Base-by-base conservation (phyloP, 2,329 filamentous ascomycete species). In the Aureobasidium leucospermi region DNA sequence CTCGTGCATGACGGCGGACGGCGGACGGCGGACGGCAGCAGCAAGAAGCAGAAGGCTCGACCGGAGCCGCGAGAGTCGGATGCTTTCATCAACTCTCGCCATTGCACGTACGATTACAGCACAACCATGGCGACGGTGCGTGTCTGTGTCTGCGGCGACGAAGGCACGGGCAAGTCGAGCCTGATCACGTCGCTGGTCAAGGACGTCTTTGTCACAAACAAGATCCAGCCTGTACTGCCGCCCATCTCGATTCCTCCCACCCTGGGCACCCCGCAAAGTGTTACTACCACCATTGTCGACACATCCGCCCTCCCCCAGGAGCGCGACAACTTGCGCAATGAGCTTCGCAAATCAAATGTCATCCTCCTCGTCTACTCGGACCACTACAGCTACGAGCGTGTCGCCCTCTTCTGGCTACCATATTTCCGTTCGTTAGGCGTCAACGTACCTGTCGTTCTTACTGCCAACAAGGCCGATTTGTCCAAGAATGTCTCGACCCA, bases 351-450 rank as follows among this genome's bases (percentile, higher is more conserved):
- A 74, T 94, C 88, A 69, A 99, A 96, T 72, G 93, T 96, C 65
- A 97, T 99, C 64, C 81, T 97, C 16, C 84, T 99, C 45, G 92
- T 99, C 58, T 99, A 99, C 74, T 92, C 92, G 65, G 94, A 99
- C 73, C 93, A 97, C 75, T 99, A 99, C 78, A 97, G 92, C 80
- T 99, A 97, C 77, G 94, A 99, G 72, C 82, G 94, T 39, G 92
- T 99, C 3, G 94, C 93, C 3, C 80, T 99, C 47, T 99, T 97
- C 74, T 99, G 94, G 94, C 88, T 99, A 83, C 94, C 94, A 10
- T 95, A 96, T 74, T 97, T 99, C 70, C 88, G 94, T 62, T 96
- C 92, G 4, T 83, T 99, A 41, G 94, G 94, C n/a, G 94, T 99
- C 70, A 99, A 99, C 71, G 91, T 99, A 16, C 94, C 94, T 0